Conservation (phyloP, 345 rosid genomes). For the Camelina laxa region DNA sequence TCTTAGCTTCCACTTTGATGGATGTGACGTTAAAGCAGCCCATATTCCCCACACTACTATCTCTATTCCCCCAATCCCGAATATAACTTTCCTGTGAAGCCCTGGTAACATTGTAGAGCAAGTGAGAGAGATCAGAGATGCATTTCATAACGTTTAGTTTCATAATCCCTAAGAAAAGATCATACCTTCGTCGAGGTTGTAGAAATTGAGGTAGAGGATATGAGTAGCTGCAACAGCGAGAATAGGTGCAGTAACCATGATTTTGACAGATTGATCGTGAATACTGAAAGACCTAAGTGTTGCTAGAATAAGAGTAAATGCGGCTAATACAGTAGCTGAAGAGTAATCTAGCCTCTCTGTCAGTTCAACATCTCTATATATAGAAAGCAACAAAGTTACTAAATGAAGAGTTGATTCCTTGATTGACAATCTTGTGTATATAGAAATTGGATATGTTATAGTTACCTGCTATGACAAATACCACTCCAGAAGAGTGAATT, state of each 20-base stretch:
- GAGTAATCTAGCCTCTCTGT: constrained; percentile 85
- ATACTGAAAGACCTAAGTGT: constrained; percentile 69
- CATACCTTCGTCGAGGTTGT: constrained; percentile 76
- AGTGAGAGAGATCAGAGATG: neutral
- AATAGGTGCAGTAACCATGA: constrained; percentile 86
- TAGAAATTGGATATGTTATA: neutral
- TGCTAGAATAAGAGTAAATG: constrained; percentile 70
- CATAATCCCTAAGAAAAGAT: neutral
- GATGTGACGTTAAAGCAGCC: constrained; percentile 72
- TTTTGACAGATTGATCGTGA: constrained; percentile 75
- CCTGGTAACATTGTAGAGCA: constrained; percentile 51
- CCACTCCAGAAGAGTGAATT: constrained; percentile 91
- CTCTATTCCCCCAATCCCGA: constrained; percentile 65
- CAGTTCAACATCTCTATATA: constrained; percentile 75
- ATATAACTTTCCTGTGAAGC: constrained; percentile 74
- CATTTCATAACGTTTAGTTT: neutral
- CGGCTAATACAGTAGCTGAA: constrained; percentile 74
- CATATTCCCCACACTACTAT: constrained; percentile 82
- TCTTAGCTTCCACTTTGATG: constrained; percentile 84
- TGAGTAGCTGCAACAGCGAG: constrained; percentile 82
- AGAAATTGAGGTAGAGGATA: constrained; percentile 81
- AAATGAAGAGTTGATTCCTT: neutral
- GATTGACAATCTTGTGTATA: neutral
- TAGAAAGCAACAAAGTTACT: constrained; percentile 27
- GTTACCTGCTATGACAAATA: constrained; percentile 80